Evolutionary conservation across 164 flowering plant genomes (phyloP), one percentile per base, ranked within the genome.

Genomic region (Dillenia turbinata): DNA sequence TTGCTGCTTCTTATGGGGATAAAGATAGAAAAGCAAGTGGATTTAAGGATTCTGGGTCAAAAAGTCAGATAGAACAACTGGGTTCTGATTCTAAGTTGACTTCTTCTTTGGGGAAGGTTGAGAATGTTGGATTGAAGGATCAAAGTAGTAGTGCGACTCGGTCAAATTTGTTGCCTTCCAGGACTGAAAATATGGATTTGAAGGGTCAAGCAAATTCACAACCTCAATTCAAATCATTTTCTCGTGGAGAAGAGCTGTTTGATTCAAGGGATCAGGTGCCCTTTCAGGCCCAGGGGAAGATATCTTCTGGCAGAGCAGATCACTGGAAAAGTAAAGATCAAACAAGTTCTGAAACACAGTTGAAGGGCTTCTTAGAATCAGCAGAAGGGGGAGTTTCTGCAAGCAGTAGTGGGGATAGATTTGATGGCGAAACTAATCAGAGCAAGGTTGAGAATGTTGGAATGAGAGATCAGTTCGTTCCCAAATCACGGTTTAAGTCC

Each of bases 141-240:
- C 66, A 69, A 48, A 15, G 5, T 9, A 13, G 26, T 56, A 19
- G 53, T 17, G 62, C 61, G 65, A 63, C 64, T 56, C 58, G 55
- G 53, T 54, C 60, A 11, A 54, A 48, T 44, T 17, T 15, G 48
- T 52, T 60, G 46, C 51, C 43, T 60, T 50, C 62, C 56, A 24
- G 57, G 61, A 47, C 60, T 12, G 70, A 64, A 48, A 64, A 62
- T 76, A 52, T 47, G 40, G 64, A 62, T 60, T 47, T 54, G 63
- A 79, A 73, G 60, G 79, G 70, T 67, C 83, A 69, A 70, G 69
- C 59, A 45, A 56, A 59, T 67, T 63, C 75, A 12, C 75, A 69
- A 45, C 57, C 44, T 47, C 82, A 67, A 46, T 75, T 59, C 2
- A 76, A 61, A 52, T 57, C 73, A 22, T 69, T 63, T 53, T 3